A percentile compares a stretch with the other conserved stretches of the same genome.
These are phyloP conservation scores for Cornus controversa DNA, from an alignment of 148 eudicot genomes.

Conservation along the genomic window DNA sequence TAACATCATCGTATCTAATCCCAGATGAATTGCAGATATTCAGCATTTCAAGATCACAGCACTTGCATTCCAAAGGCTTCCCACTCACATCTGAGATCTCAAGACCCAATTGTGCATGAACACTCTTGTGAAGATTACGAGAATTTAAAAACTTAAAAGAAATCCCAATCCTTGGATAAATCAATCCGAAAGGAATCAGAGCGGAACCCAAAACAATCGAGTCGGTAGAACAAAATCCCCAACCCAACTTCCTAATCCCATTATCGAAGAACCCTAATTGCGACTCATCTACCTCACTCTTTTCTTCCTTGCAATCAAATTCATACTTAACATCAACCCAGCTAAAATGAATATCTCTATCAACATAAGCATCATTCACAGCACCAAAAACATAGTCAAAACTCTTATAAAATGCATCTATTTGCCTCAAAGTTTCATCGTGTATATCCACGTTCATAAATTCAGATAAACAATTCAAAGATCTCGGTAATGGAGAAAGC, in stretches of 20 bases:
- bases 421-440: slow-evolving; percentile 20
- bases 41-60: slow-evolving; percentile 75
- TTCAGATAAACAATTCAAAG: slow-evolving; percentile 32
- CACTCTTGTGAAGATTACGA: slow-evolving; percentile 21
- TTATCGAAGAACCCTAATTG: slow-evolving; percentile 27
- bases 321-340: slow-evolving; percentile 71
- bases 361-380: slow-evolving; percentile 51
- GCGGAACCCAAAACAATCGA: slow-evolving; percentile 71
- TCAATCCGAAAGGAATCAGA: slow-evolving; percentile 66
- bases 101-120: slow-evolving; percentile 53
- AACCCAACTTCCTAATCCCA: slow-evolving; percentile 58
- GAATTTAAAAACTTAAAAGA: slow-evolving; percentile 21
- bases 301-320: slow-evolving; percentile 6
- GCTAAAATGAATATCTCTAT: slow-evolving; percentile 67
- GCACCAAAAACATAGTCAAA: slow-evolving; percentile 47
- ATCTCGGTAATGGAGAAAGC: slow-evolving; percentile 54
- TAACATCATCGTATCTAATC: slow-evolving; percentile 21
- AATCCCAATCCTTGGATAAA: slow-evolving; percentile 71
- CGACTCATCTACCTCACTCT: slow-evolving; percentile 24
- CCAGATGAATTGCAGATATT: slow-evolving; percentile 25
- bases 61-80: slow-evolving; percentile 70
- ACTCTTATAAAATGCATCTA: slow-evolving; percentile 23
- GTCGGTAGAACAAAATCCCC: slow-evolving; percentile 70
- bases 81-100: slow-evolving; percentile 74
- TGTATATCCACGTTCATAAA: slow-evolving; percentile 32